Percentiles rank a stretch among this genome's conserved stretches.
phyloP scores from a whole-genome alignment of 2,329 filamentous ascomycete species.

The Pochonia chlamydosporia region DNA sequence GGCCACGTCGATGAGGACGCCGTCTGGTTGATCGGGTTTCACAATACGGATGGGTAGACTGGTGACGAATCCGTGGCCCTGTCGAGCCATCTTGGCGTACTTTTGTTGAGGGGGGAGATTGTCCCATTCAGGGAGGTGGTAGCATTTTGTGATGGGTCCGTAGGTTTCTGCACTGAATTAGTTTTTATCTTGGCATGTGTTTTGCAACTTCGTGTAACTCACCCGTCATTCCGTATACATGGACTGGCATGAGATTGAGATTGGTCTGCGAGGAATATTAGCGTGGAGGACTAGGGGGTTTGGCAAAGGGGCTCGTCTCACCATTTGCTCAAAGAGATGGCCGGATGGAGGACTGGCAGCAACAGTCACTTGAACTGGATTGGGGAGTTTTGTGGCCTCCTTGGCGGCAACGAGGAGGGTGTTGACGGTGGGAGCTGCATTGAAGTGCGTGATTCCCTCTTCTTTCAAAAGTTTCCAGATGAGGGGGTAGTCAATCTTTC shows the following conservation, averaged over 20 bases:
- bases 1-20: constrained; percentile 39
- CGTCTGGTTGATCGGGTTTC: constrained; percentile 68
- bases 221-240: constrained; percentile 78
- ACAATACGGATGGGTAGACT: constrained; percentile 76
- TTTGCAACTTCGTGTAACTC: constrained; percentile 1
- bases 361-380: constrained; percentile 79
- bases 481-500: constrained; percentile 90
- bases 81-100: constrained; percentile 85
- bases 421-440: constrained; percentile 93
- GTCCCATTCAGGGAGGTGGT: constrained; percentile 83
- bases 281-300: background rate
- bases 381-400: constrained; percentile 64
- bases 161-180: constrained; percentile 62
- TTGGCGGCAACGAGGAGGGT: constrained; percentile 79
- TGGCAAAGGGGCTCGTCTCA: constrained; percentile 20
- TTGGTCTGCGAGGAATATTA: constrained; percentile 24
- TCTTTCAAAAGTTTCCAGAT: constrained; percentile 88
- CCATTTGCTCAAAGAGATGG: constrained; percentile 92
- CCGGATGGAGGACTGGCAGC: constrained; percentile 86
- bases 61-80: constrained; percentile 87
- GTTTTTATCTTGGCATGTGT: background rate
- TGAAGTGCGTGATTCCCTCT: constrained; percentile 89
- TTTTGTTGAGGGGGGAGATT: constrained; percentile 65
- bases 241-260: constrained; percentile 83
- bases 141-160: constrained; percentile 91